Conservation (phyloP, 352 stramenopile species). For the Phytopythium aichiense region DNA sequence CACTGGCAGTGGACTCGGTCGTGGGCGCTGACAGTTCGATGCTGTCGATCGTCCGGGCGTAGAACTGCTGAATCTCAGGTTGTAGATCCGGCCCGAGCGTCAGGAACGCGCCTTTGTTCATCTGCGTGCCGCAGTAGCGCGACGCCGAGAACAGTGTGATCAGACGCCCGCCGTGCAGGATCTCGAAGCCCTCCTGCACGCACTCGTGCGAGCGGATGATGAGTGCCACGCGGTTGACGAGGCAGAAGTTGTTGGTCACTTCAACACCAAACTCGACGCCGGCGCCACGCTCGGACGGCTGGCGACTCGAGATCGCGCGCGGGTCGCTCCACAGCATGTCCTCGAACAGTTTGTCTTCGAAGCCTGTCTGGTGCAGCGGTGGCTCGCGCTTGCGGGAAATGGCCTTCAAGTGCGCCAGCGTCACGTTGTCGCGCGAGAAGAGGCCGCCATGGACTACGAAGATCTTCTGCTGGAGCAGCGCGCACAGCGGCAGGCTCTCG, state of each 20-base stretch:
- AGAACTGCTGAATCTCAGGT: constrained; percentile 94
- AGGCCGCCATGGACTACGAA: constrained; percentile 94
- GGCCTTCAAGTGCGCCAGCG: constrained; percentile 84
- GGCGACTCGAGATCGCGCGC: constrained; percentile 63
- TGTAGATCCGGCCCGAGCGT: constrained; percentile 88
- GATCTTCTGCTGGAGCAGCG: constrained; percentile 88
- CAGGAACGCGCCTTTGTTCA: constrained; percentile 92
- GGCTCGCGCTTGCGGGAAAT: constrained; percentile 91
- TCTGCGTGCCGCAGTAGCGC: constrained; percentile 90
- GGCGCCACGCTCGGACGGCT: constrained; percentile 84
- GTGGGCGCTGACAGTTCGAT: constrained; percentile 45
- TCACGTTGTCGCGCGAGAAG: constrained; percentile 91
- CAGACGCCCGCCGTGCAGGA: constrained; percentile 81
- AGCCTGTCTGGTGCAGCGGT: constrained; percentile 81
- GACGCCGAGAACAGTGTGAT: constrained; percentile 93
- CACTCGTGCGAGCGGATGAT: constrained; percentile 94
- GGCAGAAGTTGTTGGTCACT: constrained; percentile 92
- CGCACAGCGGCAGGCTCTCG: constrained; percentile 86
- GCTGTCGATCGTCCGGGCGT: constrained; percentile 84
- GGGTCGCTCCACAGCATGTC: constrained; percentile 93
- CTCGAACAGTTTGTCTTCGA: constrained; percentile 93
- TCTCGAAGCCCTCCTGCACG: constrained; percentile 90
- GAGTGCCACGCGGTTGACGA: constrained; percentile 91
- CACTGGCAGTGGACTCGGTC: neutral
- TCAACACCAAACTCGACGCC: constrained; percentile 92